phyloP scores from a whole-genome alignment of 1,139 yeast genomes.

The Hyphopichia pseudoburtonii region DNA sequence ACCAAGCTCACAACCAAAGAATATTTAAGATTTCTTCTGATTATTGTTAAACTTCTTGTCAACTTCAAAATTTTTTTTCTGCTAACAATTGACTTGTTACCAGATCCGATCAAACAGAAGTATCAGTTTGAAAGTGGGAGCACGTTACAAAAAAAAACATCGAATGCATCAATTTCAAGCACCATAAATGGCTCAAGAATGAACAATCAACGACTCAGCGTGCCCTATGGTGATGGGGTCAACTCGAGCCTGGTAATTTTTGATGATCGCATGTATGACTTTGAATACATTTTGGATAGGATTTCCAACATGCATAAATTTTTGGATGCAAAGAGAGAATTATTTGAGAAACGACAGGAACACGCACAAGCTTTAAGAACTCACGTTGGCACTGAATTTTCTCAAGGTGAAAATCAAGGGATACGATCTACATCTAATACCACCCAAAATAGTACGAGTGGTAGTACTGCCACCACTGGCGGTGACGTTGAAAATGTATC shows the following conservation, averaged over 20 bases:
- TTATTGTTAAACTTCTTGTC: conserved; percentile 37
- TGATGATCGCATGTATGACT: conserved; percentile 15
- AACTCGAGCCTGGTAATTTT: neutral
- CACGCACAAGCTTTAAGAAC: neutral
- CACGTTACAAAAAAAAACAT: too few species aligned
- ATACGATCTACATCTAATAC: neutral
- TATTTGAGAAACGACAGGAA: neutral
- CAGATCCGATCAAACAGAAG: too few species aligned
- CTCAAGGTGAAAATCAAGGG: neutral
- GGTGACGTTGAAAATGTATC: too few species aligned
- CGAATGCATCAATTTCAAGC: conserved; percentile 8
- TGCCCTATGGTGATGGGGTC: neutral
- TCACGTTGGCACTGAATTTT: neutral
- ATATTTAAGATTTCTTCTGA: conserved; percentile 35
- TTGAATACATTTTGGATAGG: conserved; percentile 22
- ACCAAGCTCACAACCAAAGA: conserved; percentile 40
- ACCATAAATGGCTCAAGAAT: conserved; percentile 12
- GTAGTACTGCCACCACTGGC: neutral
- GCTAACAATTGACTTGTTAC: conserved; percentile 8
- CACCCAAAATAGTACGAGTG: neutral
- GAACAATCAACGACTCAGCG: neutral
- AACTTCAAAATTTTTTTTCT: conserved; percentile 36
- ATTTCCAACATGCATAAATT: conserved; percentile 16
- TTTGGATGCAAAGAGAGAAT: conserved; percentile 14
- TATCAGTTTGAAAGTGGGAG: too few species aligned